These are phyloP conservation scores for Elasticomyces elasticus DNA, from an alignment of 495 filamentous ascomycete genomes.

Conservation along the genomic window DNA sequence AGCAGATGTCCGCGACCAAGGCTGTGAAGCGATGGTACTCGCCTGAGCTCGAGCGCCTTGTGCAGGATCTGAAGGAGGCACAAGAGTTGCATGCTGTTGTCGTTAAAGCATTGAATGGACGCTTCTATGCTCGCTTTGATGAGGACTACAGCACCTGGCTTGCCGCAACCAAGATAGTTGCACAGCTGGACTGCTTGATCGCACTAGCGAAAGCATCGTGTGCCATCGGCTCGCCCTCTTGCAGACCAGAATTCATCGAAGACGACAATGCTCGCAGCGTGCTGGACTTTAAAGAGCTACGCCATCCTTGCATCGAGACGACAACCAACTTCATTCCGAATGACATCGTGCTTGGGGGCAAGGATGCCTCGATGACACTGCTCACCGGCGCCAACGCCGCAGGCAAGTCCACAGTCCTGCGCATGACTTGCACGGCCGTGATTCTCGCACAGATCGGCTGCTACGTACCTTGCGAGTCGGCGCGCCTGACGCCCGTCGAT, in stretches of 20 bases:
- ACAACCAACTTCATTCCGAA: constrained; percentile 95
- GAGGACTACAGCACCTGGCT: constrained; percentile 81
- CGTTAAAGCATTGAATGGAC: constrained; percentile 70
- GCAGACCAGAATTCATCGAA: constrained; percentile 77
- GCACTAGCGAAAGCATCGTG: constrained; percentile 81
- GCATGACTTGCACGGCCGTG: constrained; percentile 94
- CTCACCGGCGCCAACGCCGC: constrained; percentile 96
- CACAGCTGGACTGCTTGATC: constrained; percentile 91
- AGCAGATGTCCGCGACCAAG: constrained; percentile 89
- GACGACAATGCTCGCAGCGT: constrained; percentile 59
- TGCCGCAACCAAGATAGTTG: constrained; percentile 70
- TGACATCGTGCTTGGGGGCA: constrained; percentile 78
- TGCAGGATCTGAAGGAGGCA: constrained; percentile 80
- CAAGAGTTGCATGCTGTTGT: constrained; percentile 93
- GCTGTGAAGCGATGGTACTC: constrained; percentile 93
- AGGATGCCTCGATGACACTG: constrained; percentile 69
- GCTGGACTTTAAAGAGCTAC: constrained; percentile 81
- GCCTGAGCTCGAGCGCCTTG: constrained; percentile 65
- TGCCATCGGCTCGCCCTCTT: constrained; percentile 74
- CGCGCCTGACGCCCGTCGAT: constrained; percentile 82
- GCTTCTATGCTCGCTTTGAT: constrained; percentile 84
- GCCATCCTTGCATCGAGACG: constrained; percentile 87
- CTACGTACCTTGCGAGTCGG: constrained; percentile 75
- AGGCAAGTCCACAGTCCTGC: constrained; percentile 94
- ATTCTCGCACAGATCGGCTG: constrained; percentile 99